phyloP scores from a whole-genome alignment of 2,329 filamentous ascomycete genomes.

The Rugonectria rugulosa region DNA sequence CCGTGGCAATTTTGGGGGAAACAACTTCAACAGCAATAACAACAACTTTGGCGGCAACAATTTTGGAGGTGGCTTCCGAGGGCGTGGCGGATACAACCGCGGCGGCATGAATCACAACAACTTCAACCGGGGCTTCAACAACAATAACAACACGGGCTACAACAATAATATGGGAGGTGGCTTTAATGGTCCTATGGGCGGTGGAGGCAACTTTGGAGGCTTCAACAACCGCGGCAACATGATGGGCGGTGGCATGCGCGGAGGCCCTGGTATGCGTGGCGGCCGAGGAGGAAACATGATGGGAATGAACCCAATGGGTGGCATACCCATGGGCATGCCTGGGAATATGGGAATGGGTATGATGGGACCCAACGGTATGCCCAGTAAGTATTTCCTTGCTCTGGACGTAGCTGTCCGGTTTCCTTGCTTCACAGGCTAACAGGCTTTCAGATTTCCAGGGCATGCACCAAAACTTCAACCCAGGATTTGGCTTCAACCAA shows the following conservation, averaged over 20 bases:
- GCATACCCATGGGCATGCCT: conserved; percentile 64
- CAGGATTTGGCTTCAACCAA: conserved; percentile 70
- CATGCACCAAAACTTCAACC: conserved; percentile 75
- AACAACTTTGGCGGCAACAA: conserved; percentile 53
- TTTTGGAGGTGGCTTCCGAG: conserved; percentile 61
- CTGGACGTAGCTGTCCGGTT: neutral
- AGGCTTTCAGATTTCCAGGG: conserved; percentile 66
- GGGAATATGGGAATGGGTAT: conserved; percentile 64
- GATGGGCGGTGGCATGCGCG: conserved; percentile 52
- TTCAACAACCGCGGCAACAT: conserved; percentile 59
- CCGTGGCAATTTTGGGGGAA: conserved; percentile 43
- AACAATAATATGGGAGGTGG: conserved; percentile 56
- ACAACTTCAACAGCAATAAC: conserved; percentile 54
- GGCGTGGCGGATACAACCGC: conserved; percentile 57
- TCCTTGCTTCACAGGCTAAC: conserved; percentile 29
- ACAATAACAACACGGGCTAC: conserved; percentile 55
- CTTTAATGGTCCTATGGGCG: conserved; percentile 60
- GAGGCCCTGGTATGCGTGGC: conserved; percentile 58
- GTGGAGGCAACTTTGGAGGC: conserved; percentile 51
- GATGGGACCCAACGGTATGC: conserved; percentile 59
- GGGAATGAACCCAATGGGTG: conserved; percentile 56
- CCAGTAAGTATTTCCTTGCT: conserved; percentile 39
- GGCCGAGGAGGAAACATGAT: conserved; percentile 62
- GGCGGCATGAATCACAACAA: conserved; percentile 57
- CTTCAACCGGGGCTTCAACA: conserved; percentile 54